Base-by-base conservation (phyloP, 768 basidiomycete genomes). In the Serendipita sp. region DNA sequence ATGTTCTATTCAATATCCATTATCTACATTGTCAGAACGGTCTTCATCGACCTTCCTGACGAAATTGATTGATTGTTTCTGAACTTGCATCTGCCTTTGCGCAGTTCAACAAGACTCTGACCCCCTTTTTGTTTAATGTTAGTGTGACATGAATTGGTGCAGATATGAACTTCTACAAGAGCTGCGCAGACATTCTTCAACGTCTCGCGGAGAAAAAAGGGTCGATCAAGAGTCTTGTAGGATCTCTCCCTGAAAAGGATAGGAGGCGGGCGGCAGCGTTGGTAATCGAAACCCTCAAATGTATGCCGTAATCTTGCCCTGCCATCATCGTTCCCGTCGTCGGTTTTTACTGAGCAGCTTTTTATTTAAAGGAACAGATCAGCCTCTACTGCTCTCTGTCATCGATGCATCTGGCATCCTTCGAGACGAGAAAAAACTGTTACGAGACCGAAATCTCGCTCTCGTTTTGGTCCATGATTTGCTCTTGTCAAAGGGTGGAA, bases 91-190 rank as follows among this genome's bases (percentile, higher is more conserved):
- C n/a, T n/a, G n/a, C n/a, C n/a, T n/a, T n/a, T n/a, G n/a, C n/a
- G n/a, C n/a, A n/a, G n/a, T n/a, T n/a, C n/a, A n/a, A n/a, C n/a
- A n/a, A 2, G 20, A 7, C n/a, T 48, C 45, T 48, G 45, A 48
- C 26, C 7, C n/a, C 26, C n/a, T 28, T 48, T 17, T 2, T n/a
- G 34, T 5, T 14, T 38, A 14, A 38, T 48, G n/a, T 48, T 48
- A 48, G 45, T 28, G 45, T 38, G 34, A 5, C n/a, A 48, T 48
- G 45, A 48, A n/a, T 38, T n/a, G n/a, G n/a, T 38, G n/a, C 26
- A n/a, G n/a, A 7, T n/a, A 95, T 96, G 93, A 94, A 94, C 77
- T 93, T 95, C 76, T 96, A 96, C 76, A 91, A 91, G 76, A 85
- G 90, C 72, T 90, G 91, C 66, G 86, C 86, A 67, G 79, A 83